Percentiles rank a stretch among this genome's conserved stretches.
phyloP scores from a whole-genome alignment of 768 basidiomycete genomes.

The Mycena venus region DNA sequence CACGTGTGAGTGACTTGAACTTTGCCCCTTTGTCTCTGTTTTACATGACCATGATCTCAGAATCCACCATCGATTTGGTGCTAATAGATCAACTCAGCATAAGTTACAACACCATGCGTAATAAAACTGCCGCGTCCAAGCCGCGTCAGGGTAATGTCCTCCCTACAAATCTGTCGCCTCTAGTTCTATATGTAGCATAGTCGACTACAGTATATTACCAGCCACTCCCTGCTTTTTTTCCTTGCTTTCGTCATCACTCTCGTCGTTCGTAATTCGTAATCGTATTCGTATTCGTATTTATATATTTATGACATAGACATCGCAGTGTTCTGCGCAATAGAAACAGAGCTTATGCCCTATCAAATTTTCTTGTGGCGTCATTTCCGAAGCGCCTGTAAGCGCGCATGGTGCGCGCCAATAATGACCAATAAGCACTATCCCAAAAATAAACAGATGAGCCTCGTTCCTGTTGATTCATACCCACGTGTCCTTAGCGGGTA shows the following conservation, averaged over 20 bases:
- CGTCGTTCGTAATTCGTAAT: too few species aligned
- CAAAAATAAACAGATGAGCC: neutral
- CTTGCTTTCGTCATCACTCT: too few species aligned
- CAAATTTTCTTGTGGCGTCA: neutral
- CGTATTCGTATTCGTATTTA: too few species aligned
- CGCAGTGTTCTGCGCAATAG: too few species aligned
- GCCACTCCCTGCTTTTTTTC: too few species aligned
- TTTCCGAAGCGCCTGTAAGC: neutral
- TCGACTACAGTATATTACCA: too few species aligned
- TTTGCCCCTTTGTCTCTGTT: slow-evolving; percentile 8
- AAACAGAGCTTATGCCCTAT: too few species aligned
- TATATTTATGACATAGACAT: too few species aligned
- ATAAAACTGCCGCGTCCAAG: neutral
- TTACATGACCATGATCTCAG: too few species aligned
- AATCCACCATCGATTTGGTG: neutral
- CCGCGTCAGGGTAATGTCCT: too few species aligned
- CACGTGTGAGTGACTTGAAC: neutral
- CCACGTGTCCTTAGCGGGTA: slow-evolving; percentile 1
- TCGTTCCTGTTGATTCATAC: slow-evolving; percentile 16
- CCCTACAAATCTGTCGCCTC: too few species aligned
- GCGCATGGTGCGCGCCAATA: neutral
- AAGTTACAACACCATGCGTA: neutral
- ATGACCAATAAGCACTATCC: neutral
- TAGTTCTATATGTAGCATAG: too few species aligned
- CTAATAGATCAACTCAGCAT: neutral